Evolutionary conservation across 202 grass and related monocot species (phyloP).

Genomic region (Musa balbisiana): DNA sequence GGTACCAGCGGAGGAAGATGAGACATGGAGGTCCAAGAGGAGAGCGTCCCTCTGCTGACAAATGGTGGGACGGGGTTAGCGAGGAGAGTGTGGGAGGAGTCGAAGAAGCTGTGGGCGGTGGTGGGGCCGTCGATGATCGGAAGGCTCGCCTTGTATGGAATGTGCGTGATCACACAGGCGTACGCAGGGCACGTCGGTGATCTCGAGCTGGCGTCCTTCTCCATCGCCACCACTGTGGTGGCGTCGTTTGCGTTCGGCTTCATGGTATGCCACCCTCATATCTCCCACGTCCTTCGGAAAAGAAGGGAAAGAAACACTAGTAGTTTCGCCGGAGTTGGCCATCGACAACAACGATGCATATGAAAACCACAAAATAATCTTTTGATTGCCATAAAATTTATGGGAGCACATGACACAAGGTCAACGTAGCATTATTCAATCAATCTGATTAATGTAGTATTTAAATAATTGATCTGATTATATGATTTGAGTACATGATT

Average conservation of each 20-base stretch:
- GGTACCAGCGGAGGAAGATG: not conserved
- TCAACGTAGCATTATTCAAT: too few species aligned
- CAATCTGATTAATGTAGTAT: too few species aligned
- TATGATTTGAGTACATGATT: too few species aligned
- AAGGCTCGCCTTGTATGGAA: slow-evolving; percentile 24
- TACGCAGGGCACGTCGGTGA: slow-evolving; percentile 31
- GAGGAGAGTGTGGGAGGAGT: slow-evolving; percentile 29
- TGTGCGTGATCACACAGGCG: slow-evolving; percentile 30
- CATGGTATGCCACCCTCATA: slow-evolving; percentile 9
- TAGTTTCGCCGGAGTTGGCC: too few species aligned
- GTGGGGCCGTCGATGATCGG: slow-evolving; percentile 33
- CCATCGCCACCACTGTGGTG: slow-evolving; percentile 46
- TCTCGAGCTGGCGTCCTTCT: slow-evolving; percentile 37
- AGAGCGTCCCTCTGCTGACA: not conserved
- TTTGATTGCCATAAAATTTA: too few species aligned
- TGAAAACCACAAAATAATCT: too few species aligned
- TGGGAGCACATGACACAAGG: too few species aligned
- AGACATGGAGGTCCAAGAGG: not conserved
- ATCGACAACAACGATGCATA: too few species aligned
- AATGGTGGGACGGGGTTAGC: not conserved
- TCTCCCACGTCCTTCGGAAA: too few species aligned
- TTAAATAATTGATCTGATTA: too few species aligned
- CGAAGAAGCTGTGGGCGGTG: slow-evolving; percentile 36
- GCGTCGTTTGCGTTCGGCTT: slow-evolving; percentile 42
- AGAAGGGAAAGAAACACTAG: too few species aligned